Percentiles rank a stretch among this genome's conserved stretches.
phyloP scores from a whole-genome alignment of 257 asterid species.

The Nicotiana benthamiana region DNA sequence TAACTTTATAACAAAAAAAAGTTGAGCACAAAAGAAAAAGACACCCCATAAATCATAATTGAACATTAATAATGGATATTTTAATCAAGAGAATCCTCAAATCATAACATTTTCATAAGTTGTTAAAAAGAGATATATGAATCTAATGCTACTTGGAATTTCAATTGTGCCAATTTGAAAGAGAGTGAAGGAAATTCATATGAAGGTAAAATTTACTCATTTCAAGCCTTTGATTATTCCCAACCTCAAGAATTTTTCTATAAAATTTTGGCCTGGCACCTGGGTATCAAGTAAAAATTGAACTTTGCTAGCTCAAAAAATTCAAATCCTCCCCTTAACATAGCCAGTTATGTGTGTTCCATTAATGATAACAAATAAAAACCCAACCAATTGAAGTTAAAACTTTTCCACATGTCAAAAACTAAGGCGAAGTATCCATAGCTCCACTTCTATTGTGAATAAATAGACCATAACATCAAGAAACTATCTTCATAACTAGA shows the following conservation, averaged over 20 bases:
- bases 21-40: no score
- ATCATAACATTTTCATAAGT: not conserved
- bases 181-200: not conserved
- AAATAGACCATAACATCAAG: no score
- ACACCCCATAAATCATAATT: not conserved
- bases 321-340: not conserved
- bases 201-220: not conserved
- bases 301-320: not conserved
- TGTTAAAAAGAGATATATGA: not conserved
- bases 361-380: not conserved
- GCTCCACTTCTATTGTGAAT: no score
- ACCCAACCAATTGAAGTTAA: not conserved
- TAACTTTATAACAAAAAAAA: no score
- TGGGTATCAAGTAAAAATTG: not conserved
- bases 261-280: not conserved
- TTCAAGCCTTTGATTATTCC: not conserved
- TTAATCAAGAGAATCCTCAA: not conserved
- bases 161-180: not conserved
- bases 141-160: not conserved
- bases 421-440: not conserved
- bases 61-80: not conserved
- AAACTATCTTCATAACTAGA: no score
- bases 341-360: not conserved
- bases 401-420: not conserved
- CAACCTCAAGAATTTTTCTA: not conserved